Evolutionary conservation across 495 filamentous ascomycete species (phyloP), one percentile per base, ranked within the genome.

Genomic region (Chaetomium tenue): DNA sequence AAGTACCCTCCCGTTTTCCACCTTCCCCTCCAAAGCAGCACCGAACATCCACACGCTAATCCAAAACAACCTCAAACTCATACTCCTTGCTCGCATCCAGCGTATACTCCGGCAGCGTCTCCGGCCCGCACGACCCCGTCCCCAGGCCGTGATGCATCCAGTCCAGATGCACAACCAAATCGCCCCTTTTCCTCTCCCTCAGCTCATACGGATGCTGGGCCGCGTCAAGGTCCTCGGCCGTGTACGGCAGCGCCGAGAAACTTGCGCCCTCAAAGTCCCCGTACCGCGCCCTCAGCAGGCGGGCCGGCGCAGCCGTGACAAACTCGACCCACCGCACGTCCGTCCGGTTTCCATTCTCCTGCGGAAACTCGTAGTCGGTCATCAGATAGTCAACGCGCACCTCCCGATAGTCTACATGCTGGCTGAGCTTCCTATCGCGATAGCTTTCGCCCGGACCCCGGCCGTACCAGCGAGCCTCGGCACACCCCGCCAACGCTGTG

Each of bases 381-480:
- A 18, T 44, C 16, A 18, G 11, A 18, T 5, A 15, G 13, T 44
- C 13, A 11, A 5, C 40, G 40, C 2, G 13, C 40, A 18, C 6
- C 1, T 44, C 74, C 76, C 82, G 88, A 4, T 78, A 74, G 8
- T 86, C 86, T 5, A 88, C 61, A 22, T 70, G 71, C 66, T 87
- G 85, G 20, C 86, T 79, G 2, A 76, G 67, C 69, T 88, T 88
- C 74, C 80, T 86, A 72, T 91, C 88, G 16, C 75, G 62, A 66
- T 90, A 91, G 9, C 76, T 79, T 70, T 88, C 85, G 0, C 81
- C 83, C 0, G 88, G 87, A 0, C 88, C 88, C 4, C 85, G 80
- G 0, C 88, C 88, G 66, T 85, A 86, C 87, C 87, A 90, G 48
- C 70, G 65, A 0, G 80, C 84, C 30, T 71, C 67, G 22, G 78